Conservation (phyloP, 495 filamentous ascomycete species). For the Podospora comata region DNA sequence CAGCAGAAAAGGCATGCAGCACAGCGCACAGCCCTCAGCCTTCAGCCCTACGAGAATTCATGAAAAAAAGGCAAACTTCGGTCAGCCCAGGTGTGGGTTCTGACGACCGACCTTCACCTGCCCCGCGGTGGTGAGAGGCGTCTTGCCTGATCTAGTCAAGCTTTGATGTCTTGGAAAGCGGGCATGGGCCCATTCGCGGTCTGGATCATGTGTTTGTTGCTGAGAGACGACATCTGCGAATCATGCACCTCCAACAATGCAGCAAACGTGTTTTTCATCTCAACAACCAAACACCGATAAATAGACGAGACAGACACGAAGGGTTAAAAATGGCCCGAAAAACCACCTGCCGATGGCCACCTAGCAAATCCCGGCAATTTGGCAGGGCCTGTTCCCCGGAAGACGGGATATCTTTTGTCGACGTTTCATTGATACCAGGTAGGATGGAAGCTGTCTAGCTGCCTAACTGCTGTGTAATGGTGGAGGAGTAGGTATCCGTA, state of each 20-base stretch:
- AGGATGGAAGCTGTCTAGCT: not conserved
- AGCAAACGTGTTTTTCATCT: not conserved
- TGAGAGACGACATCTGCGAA: slow-evolving; percentile 10
- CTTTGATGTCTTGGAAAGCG: not conserved
- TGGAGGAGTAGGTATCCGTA: not conserved
- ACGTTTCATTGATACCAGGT: not conserved
- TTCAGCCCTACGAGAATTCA: slow-evolving; percentile 14
- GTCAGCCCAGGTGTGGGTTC: slow-evolving; percentile 2
- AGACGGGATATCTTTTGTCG: not conserved
- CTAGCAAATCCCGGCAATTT: not conserved
- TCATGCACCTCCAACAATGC: slow-evolving; percentile 10
- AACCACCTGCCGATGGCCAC: not conserved
- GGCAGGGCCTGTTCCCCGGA: not conserved
- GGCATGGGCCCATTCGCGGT: slow-evolving; percentile 18
- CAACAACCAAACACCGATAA: no score
- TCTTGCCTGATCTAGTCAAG: slow-evolving; percentile 9
- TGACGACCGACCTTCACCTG: not conserved
- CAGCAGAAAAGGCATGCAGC: slow-evolving; percentile 3
- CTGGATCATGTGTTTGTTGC: slow-evolving; percentile 14
- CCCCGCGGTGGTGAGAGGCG: slow-evolving; percentile 3
- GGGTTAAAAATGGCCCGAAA: not conserved
- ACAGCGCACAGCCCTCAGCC: slow-evolving; percentile 9
- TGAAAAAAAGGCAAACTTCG: not conserved
- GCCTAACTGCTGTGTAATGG: not conserved
- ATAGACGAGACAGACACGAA: not conserved